A percentile compares a stretch with the other conserved stretches of the same genome.
phyloP scores from a whole-genome alignment of 2,329 filamentous ascomycete genomes.

The Aspergillus caelatus region DNA sequence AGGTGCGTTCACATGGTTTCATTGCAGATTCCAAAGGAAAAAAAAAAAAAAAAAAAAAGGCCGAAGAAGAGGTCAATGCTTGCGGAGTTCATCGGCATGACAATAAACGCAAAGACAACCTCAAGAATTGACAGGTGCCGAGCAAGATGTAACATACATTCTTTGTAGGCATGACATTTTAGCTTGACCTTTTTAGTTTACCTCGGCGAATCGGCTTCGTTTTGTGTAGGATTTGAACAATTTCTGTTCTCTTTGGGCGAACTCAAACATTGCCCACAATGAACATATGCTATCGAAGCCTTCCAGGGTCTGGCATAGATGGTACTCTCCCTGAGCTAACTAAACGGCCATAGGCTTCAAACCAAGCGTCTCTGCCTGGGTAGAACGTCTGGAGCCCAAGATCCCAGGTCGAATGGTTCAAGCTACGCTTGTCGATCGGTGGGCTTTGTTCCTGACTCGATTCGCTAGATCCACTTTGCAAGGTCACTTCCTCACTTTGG shows the following conservation, averaged over 20 bases:
- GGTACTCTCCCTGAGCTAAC: neutral
- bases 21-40: neutral
- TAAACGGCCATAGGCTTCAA: slow-evolving; percentile 11
- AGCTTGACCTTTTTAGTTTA: neutral
- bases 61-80: neutral
- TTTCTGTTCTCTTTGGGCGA: neutral
- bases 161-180: neutral
- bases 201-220: neutral
- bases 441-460: slow-evolving; percentile 1
- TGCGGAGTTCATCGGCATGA: neutral
- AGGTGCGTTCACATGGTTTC: neutral
- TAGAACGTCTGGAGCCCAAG: slow-evolving; percentile 26
- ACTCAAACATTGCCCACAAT: neutral
- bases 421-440: neutral
- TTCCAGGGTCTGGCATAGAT: neutral
- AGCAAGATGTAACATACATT: too few relatives aligned
- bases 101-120: neutral
- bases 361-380: slow-evolving; percentile 11
- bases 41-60: neutral
- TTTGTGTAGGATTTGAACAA: neutral
- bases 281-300: too few relatives aligned
- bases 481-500: slow-evolving; percentile 1
- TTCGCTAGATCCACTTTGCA: neutral
- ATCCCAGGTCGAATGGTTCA: slow-evolving; percentile 17
- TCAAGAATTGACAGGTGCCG: neutral